These are phyloP conservation scores for Sugiyamaella lignohabitans DNA, from an alignment of 805 yeast genomes.

Conservation along the genomic window DNA sequence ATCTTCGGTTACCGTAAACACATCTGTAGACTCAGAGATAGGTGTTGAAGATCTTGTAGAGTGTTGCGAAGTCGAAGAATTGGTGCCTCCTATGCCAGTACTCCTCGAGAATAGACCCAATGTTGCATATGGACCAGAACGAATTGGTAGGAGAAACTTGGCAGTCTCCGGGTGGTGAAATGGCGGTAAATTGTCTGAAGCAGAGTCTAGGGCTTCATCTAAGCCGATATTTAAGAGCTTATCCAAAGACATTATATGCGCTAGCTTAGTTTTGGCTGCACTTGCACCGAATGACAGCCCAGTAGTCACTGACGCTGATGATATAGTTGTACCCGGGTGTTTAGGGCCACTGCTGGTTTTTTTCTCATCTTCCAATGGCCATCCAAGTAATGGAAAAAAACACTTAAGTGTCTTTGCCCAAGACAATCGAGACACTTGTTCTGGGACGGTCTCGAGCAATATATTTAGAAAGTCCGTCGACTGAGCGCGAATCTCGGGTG, in stretches of 20 bases:
- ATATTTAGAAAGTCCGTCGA: slow-evolving; percentile 62
- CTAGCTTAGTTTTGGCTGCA: slow-evolving; percentile 19
- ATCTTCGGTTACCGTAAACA: slow-evolving; percentile 52
- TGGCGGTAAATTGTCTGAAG: slow-evolving; percentile 7
- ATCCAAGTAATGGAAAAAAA: slow-evolving; percentile 64
- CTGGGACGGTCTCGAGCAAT: slow-evolving; percentile 49
- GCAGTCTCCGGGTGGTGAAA: slow-evolving; percentile 43
- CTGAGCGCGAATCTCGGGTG: slow-evolving; percentile 65
- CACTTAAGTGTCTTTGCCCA: slow-evolving; percentile 67
- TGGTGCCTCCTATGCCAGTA: slow-evolving; percentile 18
- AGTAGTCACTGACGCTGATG: slow-evolving; percentile 31
- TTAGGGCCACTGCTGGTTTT: slow-evolving; percentile 17
- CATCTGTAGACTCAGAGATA: slow-evolving; percentile 32
- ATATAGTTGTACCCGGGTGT: slow-evolving; percentile 15
- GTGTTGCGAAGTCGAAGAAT: slow-evolving; percentile 7
- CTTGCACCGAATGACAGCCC: slow-evolving; percentile 24
- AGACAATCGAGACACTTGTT: slow-evolving; percentile 50
- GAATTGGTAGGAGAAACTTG: slow-evolving; percentile 47
- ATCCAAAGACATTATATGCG: slow-evolving; percentile 35
- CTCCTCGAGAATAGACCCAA: slow-evolving; percentile 52
- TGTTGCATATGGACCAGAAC: slow-evolving; percentile 58
- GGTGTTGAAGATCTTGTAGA: background rate
- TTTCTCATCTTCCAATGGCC: slow-evolving; percentile 43
- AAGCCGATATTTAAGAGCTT: slow-evolving; percentile 43
- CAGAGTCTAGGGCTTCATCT: slow-evolving; percentile 22